Conservation (phyloP, 169 alveolate genomes). For the Plasmodium reichenowi region DNA sequence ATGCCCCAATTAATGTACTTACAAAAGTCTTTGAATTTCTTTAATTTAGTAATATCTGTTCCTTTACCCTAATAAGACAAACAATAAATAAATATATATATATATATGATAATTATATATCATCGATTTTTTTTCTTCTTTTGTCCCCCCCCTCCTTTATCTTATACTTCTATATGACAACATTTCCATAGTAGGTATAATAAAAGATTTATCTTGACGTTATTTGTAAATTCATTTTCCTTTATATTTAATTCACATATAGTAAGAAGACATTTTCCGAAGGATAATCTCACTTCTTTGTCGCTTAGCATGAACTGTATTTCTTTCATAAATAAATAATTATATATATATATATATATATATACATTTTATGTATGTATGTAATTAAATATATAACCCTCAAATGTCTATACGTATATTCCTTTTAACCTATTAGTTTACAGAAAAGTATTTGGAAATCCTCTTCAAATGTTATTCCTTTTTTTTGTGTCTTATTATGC, state of each 20-base stretch:
- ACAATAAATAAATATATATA: neutral
- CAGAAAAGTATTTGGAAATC: conserved; percentile 15
- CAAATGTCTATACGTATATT: neutral
- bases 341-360: conserved; percentile 1
- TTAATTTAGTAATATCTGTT: conserved; percentile 49
- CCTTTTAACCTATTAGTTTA: conserved; percentile 36
- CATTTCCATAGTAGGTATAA: conserved; percentile 42
- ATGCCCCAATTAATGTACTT: conserved; percentile 53
- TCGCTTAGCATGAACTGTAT: conserved; percentile 52
- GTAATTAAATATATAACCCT: neutral
- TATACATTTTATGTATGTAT: too few species aligned
- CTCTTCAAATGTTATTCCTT: conserved; percentile 17
- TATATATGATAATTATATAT: neutral
- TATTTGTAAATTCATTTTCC: conserved; percentile 27
- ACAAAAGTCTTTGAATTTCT: conserved; percentile 61
- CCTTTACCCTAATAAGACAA: conserved; percentile 24
- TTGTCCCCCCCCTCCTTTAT: neutral
- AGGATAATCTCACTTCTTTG: conserved; percentile 44
- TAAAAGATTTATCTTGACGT: conserved; percentile 32
- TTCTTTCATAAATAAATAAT: conserved; percentile 7
- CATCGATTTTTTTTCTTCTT: neutral
- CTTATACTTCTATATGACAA: conserved; percentile 38
- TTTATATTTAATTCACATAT: conserved; percentile 51
- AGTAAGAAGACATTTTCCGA: conserved; percentile 47
- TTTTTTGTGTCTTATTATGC: conserved; percentile 10